Evolutionary conservation across 1,139 yeast species (phyloP).

Genomic region (Komagataea norvegica): DNA sequence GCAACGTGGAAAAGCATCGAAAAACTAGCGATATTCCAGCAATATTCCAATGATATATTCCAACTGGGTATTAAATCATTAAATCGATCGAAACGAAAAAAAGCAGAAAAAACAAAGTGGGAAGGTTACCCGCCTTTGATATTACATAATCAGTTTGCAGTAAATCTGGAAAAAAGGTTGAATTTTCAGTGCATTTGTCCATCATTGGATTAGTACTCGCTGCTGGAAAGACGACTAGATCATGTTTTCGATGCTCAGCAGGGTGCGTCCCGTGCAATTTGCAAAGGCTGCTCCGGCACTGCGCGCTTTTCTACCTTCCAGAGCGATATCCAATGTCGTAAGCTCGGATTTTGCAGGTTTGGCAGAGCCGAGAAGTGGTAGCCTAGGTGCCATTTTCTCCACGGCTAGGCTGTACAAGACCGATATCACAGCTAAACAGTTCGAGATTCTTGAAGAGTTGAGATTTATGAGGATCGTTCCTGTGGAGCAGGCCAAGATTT

Average conservation of each 20-base stretch:
- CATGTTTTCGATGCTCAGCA: constrained; percentile 4
- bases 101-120: no score
- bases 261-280: constrained; percentile 4
- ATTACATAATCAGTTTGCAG: no score
- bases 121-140: no score
- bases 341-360: constrained; percentile 7
- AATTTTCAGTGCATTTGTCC: no score
- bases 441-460: constrained; percentile 7
- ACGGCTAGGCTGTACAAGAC: constrained; percentile 9
- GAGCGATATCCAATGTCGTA: constrained; percentile 7
- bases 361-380: constrained; percentile 2
- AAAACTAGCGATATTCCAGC: no score
- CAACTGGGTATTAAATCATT: no score
- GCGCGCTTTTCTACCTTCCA: not conserved
- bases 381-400: constrained; percentile 6
- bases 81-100: no score
- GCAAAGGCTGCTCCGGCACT: constrained; percentile 1
- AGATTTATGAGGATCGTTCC: constrained; percentile 9
- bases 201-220: not conserved
- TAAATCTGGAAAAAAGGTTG: no score
- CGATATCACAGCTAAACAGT: constrained; percentile 12
- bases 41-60: no score
- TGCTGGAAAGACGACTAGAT: not conserved
- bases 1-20: no score
- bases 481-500: constrained; percentile 8